Percentiles rank a stretch among this genome's conserved stretches.
Evolutionary conservation across 805 yeast species (phyloP).

Genomic region (Candida morakotiae): DNA sequence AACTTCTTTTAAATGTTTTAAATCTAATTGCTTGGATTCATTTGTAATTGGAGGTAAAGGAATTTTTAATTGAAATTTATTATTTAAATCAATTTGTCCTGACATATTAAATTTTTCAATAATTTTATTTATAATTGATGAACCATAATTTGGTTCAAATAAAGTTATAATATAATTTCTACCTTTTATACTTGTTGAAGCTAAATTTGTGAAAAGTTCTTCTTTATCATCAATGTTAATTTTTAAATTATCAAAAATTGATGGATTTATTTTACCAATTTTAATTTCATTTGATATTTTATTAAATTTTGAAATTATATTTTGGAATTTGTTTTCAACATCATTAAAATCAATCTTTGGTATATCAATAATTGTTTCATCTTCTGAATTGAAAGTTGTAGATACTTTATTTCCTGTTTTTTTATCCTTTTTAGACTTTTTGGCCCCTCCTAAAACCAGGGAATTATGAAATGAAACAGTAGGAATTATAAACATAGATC

Average conservation of each 20-base stretch:
- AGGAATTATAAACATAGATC: no score
- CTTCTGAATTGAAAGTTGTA: no score
- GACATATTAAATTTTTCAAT: conserved; percentile 68
- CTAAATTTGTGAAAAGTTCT: conserved; percentile 55
- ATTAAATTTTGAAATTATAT: conserved; percentile 48
- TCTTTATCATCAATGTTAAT: conserved; percentile 40
- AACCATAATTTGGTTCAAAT: conserved; percentile 74
- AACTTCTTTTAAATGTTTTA: conserved; percentile 59
- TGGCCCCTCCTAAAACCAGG: background rate
- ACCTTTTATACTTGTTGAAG: conserved; percentile 69
- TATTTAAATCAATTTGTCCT: conserved; percentile 72
- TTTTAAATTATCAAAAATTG: conserved; percentile 55
- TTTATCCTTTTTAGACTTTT: conserved; percentile 2
- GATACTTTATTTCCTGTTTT: conserved; percentile 9
- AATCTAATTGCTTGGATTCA: conserved; percentile 55
- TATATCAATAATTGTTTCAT: conserved; percentile 11
- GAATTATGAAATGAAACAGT: background rate
- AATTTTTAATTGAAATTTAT: conserved; percentile 69
- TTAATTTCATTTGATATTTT: conserved; percentile 59
- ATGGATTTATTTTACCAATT: conserved; percentile 66
- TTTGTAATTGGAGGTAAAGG: conserved; percentile 72
- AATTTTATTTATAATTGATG: conserved; percentile 67
- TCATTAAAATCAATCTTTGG: conserved; percentile 30
- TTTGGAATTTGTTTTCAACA: conserved; percentile 41
- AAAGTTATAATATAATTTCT: conserved; percentile 73